phyloP scores from a whole-genome alignment of 192 early-diverging fungal species.

The Coemansia sp. region DNA sequence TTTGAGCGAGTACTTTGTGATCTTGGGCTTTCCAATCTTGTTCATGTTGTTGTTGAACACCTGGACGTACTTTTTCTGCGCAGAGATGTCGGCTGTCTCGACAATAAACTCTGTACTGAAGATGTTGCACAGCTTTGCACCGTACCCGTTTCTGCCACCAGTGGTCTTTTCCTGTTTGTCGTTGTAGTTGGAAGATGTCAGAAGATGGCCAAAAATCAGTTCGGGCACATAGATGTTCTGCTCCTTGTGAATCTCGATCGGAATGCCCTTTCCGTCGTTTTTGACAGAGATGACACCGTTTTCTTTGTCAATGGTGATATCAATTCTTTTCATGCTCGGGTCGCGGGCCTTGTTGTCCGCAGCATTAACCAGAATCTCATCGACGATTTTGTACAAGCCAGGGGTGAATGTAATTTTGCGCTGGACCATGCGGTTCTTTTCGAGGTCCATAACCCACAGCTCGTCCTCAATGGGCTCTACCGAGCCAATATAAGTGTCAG shows the following conservation, averaged over 20 bases:
- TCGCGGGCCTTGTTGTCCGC: conserved; percentile 95
- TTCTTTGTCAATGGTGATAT: conserved; percentile 83
- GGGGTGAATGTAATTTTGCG: conserved; percentile 75
- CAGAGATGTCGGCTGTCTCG: conserved; percentile 79
- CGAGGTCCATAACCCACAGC: conserved; percentile 85
- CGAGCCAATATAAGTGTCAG: conserved; percentile 96
- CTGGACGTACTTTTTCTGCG: conserved; percentile 78
- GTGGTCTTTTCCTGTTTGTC: conserved; percentile 93
- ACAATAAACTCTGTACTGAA: conserved; percentile 93
- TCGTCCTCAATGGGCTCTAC: conserved; percentile 74
- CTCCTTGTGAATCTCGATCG: conserved; percentile 87
- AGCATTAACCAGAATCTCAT: conserved; percentile 97
- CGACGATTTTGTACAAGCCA: conserved; percentile 97
- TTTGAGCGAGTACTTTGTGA: conserved; percentile 64
- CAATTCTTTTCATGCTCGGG: conserved; percentile 79
- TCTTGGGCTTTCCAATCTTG: conserved; percentile 68
- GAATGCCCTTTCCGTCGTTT: conserved; percentile 96
- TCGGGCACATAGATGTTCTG: conserved; percentile 93
- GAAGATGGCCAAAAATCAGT: conserved; percentile 94
- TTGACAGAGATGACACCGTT: conserved; percentile 79
- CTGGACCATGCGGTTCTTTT: conserved; percentile 60
- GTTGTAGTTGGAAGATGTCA: conserved; percentile 97
- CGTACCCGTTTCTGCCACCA: conserved; percentile 94
- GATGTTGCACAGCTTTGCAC: conserved; percentile 96
- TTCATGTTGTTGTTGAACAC: conserved; percentile 91